phyloP scores from a whole-genome alignment of 805 yeast species.

The Clavispora santaluciae region DNA sequence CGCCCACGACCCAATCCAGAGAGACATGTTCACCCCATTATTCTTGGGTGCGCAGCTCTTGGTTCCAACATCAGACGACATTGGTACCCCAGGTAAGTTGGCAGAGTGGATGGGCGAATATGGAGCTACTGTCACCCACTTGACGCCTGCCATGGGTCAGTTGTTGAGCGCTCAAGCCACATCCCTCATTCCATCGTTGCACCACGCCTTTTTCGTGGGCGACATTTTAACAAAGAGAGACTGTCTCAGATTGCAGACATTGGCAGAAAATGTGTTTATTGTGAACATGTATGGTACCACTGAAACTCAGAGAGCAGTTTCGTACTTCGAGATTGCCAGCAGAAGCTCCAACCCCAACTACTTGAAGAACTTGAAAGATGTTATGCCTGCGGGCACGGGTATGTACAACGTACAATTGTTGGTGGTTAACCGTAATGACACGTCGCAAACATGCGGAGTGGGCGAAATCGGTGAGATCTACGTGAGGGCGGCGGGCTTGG shows the following conservation, averaged over 20 bases:
- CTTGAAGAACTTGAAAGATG: slow-evolving; percentile 81
- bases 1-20: slow-evolving; percentile 98
- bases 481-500: slow-evolving; percentile 96
- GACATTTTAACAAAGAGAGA: slow-evolving; percentile 97
- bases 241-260: slow-evolving; percentile 84
- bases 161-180: slow-evolving; percentile 91
- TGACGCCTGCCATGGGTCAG: slow-evolving; percentile 99
- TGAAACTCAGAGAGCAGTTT: slow-evolving; percentile 97
- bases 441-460: slow-evolving; percentile 90
- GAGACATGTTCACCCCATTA: slow-evolving; percentile 98
- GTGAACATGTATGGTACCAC: slow-evolving; percentile 99
- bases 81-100: slow-evolving; percentile 95
- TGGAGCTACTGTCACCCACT: slow-evolving; percentile 92
- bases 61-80: slow-evolving; percentile 95
- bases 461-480: slow-evolving; percentile 99
- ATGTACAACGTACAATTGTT: slow-evolving; percentile 92
- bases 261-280: slow-evolving; percentile 84
- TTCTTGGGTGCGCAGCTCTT: slow-evolving; percentile 90
- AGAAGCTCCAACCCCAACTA: slow-evolving; percentile 64
- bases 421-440: slow-evolving; percentile 87
- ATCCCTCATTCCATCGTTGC: slow-evolving; percentile 76
- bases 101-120: slow-evolving; percentile 96
- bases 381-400: slow-evolving; percentile 98
- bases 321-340: slow-evolving; percentile 84
- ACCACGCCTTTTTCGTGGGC: slow-evolving; percentile 97